These are phyloP conservation scores for Spiraea crenata DNA, from an alignment of 331 rosid genomes.

Conservation along the genomic window DNA sequence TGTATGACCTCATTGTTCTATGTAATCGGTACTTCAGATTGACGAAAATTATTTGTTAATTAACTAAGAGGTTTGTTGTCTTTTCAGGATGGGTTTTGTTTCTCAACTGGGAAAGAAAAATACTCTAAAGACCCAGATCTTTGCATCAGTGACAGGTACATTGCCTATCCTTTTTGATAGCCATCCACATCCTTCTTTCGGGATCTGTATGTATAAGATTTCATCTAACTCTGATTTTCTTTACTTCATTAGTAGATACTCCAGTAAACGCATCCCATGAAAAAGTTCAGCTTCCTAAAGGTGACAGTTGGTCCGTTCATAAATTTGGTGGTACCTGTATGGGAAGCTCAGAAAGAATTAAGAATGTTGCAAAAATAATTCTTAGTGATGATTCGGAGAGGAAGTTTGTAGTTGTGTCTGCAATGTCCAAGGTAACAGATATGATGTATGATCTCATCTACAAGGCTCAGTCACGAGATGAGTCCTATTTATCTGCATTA, in stretches of 20 bases:
- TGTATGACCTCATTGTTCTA: not conserved
- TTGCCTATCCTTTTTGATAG: not conserved
- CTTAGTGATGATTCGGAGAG: conserved; percentile 72
- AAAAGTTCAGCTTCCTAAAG: conserved; percentile 57
- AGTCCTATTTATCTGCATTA: conserved; percentile 66
- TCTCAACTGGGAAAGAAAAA: conserved; percentile 37
- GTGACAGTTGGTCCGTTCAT: conserved; percentile 89
- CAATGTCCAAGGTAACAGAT: conserved; percentile 96
- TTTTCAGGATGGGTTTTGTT: conserved; percentile 55
- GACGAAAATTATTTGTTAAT: not conserved
- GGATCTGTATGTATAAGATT: not conserved
- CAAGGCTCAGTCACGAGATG: conserved; percentile 90
- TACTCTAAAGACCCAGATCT: conserved; percentile 23
- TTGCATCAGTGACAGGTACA: conserved; percentile 68
- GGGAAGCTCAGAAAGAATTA: conserved; percentile 82
- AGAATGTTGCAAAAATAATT: conserved; percentile 73
- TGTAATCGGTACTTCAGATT: not conserved
- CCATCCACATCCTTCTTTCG: conserved; percentile 8
- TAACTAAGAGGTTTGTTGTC: conserved; percentile 20
- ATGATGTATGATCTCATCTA: conserved; percentile 91
- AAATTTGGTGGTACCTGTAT: conserved; percentile 98
- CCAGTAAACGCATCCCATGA: conserved; percentile 41
- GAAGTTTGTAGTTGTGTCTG: conserved; percentile 88
- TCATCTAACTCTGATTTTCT: conserved; percentile 6
- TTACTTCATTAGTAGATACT: conserved; percentile 38